Percentiles rank a stretch among this genome's conserved stretches.
Evolutionary conservation across 805 yeast species (phyloP).

Genomic region (Nematodospora valgi): DNA sequence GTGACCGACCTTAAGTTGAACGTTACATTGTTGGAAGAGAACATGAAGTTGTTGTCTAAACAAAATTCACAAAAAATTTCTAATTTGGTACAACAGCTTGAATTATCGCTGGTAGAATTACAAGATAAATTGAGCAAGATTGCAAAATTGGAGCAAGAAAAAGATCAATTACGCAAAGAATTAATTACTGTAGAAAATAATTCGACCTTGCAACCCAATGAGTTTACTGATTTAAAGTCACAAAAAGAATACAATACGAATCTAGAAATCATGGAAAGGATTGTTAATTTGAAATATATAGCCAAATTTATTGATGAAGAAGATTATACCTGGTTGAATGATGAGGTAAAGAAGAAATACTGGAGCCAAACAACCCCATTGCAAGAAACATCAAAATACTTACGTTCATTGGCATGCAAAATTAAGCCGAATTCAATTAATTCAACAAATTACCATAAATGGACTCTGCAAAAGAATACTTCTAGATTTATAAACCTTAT

Average conservation of each 20-base stretch:
- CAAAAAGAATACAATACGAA: constrained; percentile 31
- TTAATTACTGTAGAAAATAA: constrained; percentile 6
- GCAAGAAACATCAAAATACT: constrained; percentile 7
- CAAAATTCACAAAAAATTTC: constrained; percentile 25
- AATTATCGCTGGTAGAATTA: constrained; percentile 18
- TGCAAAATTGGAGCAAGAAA: constrained; percentile 17
- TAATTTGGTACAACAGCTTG: constrained; percentile 12
- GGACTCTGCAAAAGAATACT: constrained; percentile 13
- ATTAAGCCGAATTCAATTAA: constrained; percentile 12
- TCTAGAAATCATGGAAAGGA: constrained; percentile 42
- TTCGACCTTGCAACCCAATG: constrained; percentile 13
- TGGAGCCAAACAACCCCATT: constrained; percentile 8
- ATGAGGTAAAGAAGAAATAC: constrained; percentile 4
- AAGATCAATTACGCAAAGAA: constrained; percentile 24
- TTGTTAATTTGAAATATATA: constrained; percentile 38
- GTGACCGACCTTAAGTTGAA: constrained; percentile 46
- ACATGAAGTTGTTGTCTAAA: constrained; percentile 30
- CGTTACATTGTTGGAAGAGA: constrained; percentile 42
- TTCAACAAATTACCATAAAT: constrained; percentile 2
- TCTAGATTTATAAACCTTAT: constrained; percentile 19
- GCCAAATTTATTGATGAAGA: constrained; percentile 9
- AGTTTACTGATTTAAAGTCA: constrained; percentile 19
- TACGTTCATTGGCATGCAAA: constrained; percentile 7
- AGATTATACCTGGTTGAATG: constrained; percentile 21
- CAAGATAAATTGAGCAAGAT: constrained; percentile 18